A percentile compares a stretch with the other conserved stretches of the same genome.
Conservation (phyloP, 1,139 yeast species). For the Saccharomyces hybrid region DNA sequence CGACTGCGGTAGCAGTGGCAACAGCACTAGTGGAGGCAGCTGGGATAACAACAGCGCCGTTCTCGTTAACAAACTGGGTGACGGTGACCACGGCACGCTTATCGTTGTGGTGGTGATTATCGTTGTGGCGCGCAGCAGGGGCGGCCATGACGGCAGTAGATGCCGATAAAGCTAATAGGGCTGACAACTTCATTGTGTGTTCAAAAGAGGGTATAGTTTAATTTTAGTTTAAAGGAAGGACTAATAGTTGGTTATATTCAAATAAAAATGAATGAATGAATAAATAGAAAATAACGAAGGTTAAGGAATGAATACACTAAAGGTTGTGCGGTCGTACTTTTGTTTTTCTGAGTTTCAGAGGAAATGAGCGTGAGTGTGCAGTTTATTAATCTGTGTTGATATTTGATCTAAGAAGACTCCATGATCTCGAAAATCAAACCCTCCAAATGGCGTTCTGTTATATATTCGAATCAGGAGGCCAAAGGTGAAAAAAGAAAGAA, state of each 20-base stretch:
- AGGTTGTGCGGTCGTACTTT: background rate
- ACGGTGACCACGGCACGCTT: constrained; percentile 46
- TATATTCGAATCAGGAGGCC: background rate
- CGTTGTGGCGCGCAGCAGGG: constrained; percentile 42
- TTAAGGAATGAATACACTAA: constrained; percentile 2
- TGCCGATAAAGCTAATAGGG: constrained; percentile 16
- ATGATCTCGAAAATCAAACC: background rate
- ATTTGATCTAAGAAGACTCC: background rate
- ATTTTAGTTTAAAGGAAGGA: constrained; percentile 1
- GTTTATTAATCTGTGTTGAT: background rate
- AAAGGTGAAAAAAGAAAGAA: background rate
- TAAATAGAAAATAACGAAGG: constrained; percentile 3
- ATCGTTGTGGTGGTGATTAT: constrained; percentile 48
- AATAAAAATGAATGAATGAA: constrained; percentile 3
- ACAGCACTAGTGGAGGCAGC: constrained; percentile 7
- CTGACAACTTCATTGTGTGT: constrained; percentile 19
- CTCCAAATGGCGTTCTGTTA: background rate
- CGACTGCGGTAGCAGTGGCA: constrained; percentile 20
- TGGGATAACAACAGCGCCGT: constrained; percentile 26
- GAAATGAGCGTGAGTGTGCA: background rate
- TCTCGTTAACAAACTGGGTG: constrained; percentile 40
- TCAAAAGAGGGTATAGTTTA: background rate
- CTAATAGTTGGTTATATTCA: constrained; percentile 4
- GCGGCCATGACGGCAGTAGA: constrained; percentile 23
- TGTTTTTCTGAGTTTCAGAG: background rate